Base-by-base conservation (phyloP, 106 monocot species). In the Phalaenopsis equestris region DNA sequence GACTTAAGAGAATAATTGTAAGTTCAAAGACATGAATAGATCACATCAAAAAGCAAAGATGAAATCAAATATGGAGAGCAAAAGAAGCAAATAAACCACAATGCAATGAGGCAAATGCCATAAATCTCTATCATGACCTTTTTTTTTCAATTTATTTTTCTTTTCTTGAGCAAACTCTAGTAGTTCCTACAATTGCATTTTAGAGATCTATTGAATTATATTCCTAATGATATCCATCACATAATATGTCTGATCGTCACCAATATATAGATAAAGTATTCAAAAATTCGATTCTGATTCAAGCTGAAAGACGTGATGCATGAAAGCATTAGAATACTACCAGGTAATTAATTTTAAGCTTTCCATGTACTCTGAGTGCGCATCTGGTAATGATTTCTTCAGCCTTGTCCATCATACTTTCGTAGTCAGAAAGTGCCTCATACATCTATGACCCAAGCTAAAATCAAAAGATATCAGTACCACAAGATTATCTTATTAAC, bases 331-430 rank as follows among this genome's bases (percentile, higher is more conserved):
- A 18, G 21, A 73, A 72, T 7, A 15, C 75, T 83, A 88, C 98
- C 89, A 94, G 93, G 86, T 99, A 99, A 76, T 93, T 82, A 70
- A 99, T 88, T 16, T 85, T 86, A 57, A 99, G 91, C 72, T 86
- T 94, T 48, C 88, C 90, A 80, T 91, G 89, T 70, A 92, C 83
- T 48, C 78, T 85, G 75, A 88, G 82, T 87, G 89, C 90, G 85
- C 94, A 99, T 80, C 80, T 81, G 43, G 90, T 99, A 72, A 99
- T 86, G 78, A 99, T 92, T 88, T 99, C 98, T 85, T 99, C 98
- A 68, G 98, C 98, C 92, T 93, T 82, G 79, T 88, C 90, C 91
- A 99, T 92, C 98, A 99, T 99, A 84, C 92, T 94, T 83, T 93
- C 70, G 78, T 99, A 99, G 83, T 99, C 98, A 24, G 98, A 92